phyloP scores from a whole-genome alignment of 2,329 filamentous ascomycete species.

The Epicoccum nigrum region DNA sequence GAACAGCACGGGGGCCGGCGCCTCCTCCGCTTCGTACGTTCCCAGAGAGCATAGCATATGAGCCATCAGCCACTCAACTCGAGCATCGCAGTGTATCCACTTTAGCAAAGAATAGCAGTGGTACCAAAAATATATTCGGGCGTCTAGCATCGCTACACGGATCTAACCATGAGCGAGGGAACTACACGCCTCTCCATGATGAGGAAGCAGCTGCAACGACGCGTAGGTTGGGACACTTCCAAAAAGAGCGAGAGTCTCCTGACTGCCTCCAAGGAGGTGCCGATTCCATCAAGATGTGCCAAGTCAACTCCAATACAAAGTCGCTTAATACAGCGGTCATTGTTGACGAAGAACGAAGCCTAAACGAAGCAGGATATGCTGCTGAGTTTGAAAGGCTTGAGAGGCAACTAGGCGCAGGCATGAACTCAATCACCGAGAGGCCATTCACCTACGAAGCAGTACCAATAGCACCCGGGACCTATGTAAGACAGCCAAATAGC shows the following conservation, averaged over 20 bases:
- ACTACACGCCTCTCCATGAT: conserved; percentile 43
- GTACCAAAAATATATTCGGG: conserved; percentile 40
- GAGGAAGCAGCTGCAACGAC: conserved; percentile 30
- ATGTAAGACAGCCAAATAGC: conserved; percentile 30
- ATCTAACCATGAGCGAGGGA: conserved; percentile 21
- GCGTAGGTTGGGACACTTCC: conserved; percentile 28
- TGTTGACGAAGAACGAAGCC: conserved; percentile 27
- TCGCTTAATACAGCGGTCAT: conserved; percentile 19
- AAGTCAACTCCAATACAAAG: conserved; percentile 24
- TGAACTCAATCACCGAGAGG: conserved; percentile 44
- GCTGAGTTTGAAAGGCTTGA: conserved; percentile 47
- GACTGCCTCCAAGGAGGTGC: conserved; percentile 38
- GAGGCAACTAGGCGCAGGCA: conserved; percentile 45
- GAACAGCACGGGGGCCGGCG: conserved; percentile 25
- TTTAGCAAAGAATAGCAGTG: conserved; percentile 25
- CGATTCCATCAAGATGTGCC: conserved; percentile 38
- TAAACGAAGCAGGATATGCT: conserved; percentile 41
- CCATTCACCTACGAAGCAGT: conserved; percentile 37
- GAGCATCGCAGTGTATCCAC: conserved; percentile 23
- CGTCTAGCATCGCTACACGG: conserved; percentile 39
- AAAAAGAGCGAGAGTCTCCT: conserved; percentile 40
- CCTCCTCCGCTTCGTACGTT: conserved; percentile 44
- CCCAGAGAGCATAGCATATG: conserved; percentile 39
- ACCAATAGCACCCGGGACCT: conserved; percentile 16
- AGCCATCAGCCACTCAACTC: conserved; percentile 29